Evolutionary conservation across 2,329 filamentous ascomycete genomes (phyloP).

Genomic region (Teratosphaeria destructans): DNA sequence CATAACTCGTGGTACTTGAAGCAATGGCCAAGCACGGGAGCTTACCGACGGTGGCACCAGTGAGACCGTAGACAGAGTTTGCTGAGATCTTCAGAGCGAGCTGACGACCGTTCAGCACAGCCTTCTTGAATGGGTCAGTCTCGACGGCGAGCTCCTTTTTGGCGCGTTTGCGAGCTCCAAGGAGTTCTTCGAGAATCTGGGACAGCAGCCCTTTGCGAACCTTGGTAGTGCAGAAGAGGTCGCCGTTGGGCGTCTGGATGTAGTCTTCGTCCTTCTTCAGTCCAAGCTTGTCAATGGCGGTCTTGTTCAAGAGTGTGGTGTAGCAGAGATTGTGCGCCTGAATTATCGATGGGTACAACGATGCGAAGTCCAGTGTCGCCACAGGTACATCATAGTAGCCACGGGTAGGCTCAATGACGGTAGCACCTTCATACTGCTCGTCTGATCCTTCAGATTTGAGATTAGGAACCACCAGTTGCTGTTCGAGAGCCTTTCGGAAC

Average conservation of each 20-base stretch:
- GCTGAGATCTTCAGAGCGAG: constrained; percentile 92
- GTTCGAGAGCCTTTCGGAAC: constrained; percentile 86
- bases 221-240: constrained; percentile 81
- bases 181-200: constrained; percentile 89
- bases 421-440: constrained; percentile 94
- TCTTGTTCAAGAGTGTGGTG: constrained; percentile 79
- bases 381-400: constrained; percentile 93
- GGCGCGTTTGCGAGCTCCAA: constrained; percentile 85
- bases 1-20: constrained; percentile 93
- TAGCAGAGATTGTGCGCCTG: constrained; percentile 98
- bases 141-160: constrained; percentile 83
- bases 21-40: constrained; percentile 90
- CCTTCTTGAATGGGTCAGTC: constrained; percentile 94
- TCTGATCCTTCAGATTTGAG: constrained; percentile 57
- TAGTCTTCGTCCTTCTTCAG: constrained; percentile 88
- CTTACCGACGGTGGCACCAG: constrained; percentile 91
- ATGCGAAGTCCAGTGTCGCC: constrained; percentile 96
- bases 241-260: constrained; percentile 88
- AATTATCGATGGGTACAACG: constrained; percentile 96
- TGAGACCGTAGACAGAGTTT: constrained; percentile 96
- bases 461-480: constrained; percentile 90
- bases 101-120: constrained; percentile 93
- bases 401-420: constrained; percentile 88
- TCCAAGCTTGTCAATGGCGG: constrained; percentile 61
- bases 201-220: constrained; percentile 84